phyloP scores from a whole-genome alignment of 305 asterid species.

The Stenogyne calaminthoides region DNA sequence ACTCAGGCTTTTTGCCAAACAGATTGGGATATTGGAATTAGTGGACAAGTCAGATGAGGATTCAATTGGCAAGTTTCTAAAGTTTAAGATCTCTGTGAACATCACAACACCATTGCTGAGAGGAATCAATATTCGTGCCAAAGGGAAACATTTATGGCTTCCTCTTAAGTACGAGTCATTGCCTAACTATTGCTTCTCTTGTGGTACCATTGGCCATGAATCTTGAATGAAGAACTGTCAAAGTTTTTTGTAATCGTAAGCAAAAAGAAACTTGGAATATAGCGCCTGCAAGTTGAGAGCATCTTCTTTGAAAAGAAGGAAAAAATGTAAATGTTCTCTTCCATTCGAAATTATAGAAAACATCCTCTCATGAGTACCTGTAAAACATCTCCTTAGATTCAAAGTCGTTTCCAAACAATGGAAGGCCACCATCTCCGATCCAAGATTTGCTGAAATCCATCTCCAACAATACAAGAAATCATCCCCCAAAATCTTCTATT shows the following conservation, averaged over 20 bases:
- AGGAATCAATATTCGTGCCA: not conserved
- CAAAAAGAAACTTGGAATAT: not conserved
- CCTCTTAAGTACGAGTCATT: not conserved
- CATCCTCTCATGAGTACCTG: slow-evolving; percentile 6
- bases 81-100: not conserved
- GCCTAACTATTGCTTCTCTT: not conserved
- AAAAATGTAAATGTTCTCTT: not conserved
- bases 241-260: not conserved
- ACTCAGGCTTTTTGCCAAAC: not conserved
- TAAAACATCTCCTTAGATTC: slow-evolving; percentile 12
- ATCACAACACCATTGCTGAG: not conserved
- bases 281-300: not conserved
- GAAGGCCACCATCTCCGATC: not conserved
- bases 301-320: not conserved
- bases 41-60: not conserved
- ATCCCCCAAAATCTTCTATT: not conserved
- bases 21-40: not conserved
- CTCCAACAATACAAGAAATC: not conserved
- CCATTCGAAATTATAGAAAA: not conserved
- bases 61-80: not conserved
- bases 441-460: not conserved
- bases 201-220: not conserved
- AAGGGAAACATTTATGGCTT: not conserved
- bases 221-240: not conserved
- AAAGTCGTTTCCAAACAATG: not conserved